A percentile compares a stretch with the other conserved stretches of the same genome.
Conservation (phyloP, 2,329 filamentous ascomycete species). For the Sporothrix variecibatus region DNA sequence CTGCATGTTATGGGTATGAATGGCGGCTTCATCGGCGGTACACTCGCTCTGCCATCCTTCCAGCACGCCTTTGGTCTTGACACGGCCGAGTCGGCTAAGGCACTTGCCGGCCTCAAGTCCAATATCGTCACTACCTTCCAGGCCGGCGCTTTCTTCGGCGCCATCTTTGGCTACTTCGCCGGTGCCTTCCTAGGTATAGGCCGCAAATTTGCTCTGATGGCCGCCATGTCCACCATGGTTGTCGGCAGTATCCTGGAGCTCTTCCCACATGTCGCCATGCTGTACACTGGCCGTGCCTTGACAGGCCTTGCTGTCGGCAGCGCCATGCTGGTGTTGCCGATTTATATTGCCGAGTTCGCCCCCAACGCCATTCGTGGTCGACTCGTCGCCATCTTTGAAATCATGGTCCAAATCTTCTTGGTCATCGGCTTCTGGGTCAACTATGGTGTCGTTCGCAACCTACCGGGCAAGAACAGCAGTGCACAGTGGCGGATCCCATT, state of each 20-base stretch:
- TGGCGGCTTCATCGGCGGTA: conserved; percentile 56
- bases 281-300: conserved; percentile 57
- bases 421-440: conserved; percentile 56
- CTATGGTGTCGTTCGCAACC: conserved; percentile 45
- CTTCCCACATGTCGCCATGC: conserved; percentile 45
- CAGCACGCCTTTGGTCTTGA: conserved; percentile 46
- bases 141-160: conserved; percentile 56
- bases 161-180: conserved; percentile 37
- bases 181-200: conserved; percentile 39
- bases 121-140: conserved; percentile 46
- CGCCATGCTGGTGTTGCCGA: conserved; percentile 60
- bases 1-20: conserved; percentile 54
- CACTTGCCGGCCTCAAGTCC: conserved; percentile 38
- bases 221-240: conserved; percentile 48
- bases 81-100: conserved; percentile 3
- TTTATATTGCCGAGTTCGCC: conserved; percentile 65
- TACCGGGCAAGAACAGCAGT: conserved; percentile 35
- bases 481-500: conserved; percentile 52
- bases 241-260: conserved; percentile 49
- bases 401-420: conserved; percentile 56
- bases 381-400: conserved; percentile 55
- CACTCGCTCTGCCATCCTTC: conserved; percentile 53
- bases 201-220: conserved; percentile 52
- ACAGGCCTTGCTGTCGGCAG: conserved; percentile 60
- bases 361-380: conserved; percentile 60